Percentiles rank a stretch among this genome's conserved stretches.
These are phyloP conservation scores for Hyaloperonospora brassicae DNA, from an alignment of 352 stramenopile genomes.

Conservation along the genomic window DNA sequence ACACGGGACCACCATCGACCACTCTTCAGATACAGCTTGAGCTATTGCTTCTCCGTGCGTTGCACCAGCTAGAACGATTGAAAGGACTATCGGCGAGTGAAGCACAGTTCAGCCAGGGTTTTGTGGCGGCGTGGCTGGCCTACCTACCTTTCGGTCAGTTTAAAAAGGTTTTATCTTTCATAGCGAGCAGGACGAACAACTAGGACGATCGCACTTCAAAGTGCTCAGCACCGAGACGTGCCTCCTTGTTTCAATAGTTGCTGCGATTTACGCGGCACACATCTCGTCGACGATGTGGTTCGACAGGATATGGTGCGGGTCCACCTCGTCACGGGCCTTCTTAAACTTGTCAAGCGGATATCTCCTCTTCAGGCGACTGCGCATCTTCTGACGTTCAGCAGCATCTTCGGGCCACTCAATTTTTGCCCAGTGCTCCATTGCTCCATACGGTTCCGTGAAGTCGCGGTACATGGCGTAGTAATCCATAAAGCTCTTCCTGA, in stretches of 20 bases:
- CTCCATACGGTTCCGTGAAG: slow-evolving; percentile 84
- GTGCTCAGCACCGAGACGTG: too few relatives aligned
- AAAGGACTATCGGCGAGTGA: slow-evolving; percentile 3
- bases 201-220: slow-evolving; percentile 5
- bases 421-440: slow-evolving; percentile 95
- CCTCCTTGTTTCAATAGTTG: too few relatives aligned
- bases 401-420: slow-evolving; percentile 82
- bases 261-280: slow-evolving; percentile 21
- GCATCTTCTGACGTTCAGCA: slow-evolving; percentile 43
- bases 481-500: slow-evolving; percentile 88
- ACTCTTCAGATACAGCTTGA: slow-evolving; percentile 22
- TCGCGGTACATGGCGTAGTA: slow-evolving; percentile 89
- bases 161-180: slow-evolving; percentile 19
- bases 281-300: slow-evolving; percentile 86
- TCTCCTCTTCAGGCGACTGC: slow-evolving; percentile 52
- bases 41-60: slow-evolving; percentile 27
- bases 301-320: slow-evolving; percentile 90
- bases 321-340: slow-evolving; percentile 75
- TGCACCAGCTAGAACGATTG: slow-evolving; percentile 22
- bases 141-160: slow-evolving; percentile 24
- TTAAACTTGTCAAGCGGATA: slow-evolving; percentile 91
- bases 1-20: slow-evolving; percentile 3
- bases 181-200: slow-evolving; percentile 12
- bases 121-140: slow-evolving; percentile 31
- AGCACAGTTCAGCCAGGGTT: slow-evolving; percentile 20